phyloP scores from a whole-genome alignment of 139 green algal species.

The Desmodesmus armatus region DNA sequence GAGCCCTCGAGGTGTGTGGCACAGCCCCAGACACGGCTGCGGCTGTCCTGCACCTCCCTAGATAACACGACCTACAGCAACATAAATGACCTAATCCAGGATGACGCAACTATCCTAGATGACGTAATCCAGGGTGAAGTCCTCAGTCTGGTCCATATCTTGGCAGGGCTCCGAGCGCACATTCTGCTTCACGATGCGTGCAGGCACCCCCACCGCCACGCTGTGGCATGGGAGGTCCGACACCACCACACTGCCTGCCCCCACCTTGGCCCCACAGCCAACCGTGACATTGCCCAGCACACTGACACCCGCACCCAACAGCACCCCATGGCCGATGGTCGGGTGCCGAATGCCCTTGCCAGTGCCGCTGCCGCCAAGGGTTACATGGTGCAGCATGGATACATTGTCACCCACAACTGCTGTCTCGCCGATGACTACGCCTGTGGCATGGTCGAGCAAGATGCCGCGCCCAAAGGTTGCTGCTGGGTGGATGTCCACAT shows the following conservation, averaged over 20 bases:
- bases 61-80: too few species aligned
- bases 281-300: constrained; percentile 87
- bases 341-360: constrained; percentile 78
- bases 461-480: constrained; percentile 85
- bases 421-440: constrained; percentile 96
- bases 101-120: constrained; percentile 61
- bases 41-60: too few species aligned
- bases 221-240: constrained; percentile 80
- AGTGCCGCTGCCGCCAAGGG: constrained; percentile 90
- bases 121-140: constrained; percentile 82
- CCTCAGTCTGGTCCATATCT: constrained; percentile 86
- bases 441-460: constrained; percentile 94
- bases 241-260: constrained; percentile 89
- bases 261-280: constrained; percentile 86
- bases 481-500: constrained; percentile 93
- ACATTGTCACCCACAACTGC: constrained; percentile 94
- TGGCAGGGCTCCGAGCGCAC: constrained; percentile 69
- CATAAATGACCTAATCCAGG: not conserved
- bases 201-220: constrained; percentile 93
- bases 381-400: constrained; percentile 97
- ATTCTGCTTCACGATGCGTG: constrained; percentile 78
- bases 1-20: too few species aligned
- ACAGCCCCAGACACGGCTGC: too few species aligned
- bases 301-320: constrained; percentile 88
- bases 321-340: constrained; percentile 85